Evolutionary conservation across 2,329 filamentous ascomycete genomes (phyloP).

Genomic region (Tolypocladium cylindrosporum): DNA sequence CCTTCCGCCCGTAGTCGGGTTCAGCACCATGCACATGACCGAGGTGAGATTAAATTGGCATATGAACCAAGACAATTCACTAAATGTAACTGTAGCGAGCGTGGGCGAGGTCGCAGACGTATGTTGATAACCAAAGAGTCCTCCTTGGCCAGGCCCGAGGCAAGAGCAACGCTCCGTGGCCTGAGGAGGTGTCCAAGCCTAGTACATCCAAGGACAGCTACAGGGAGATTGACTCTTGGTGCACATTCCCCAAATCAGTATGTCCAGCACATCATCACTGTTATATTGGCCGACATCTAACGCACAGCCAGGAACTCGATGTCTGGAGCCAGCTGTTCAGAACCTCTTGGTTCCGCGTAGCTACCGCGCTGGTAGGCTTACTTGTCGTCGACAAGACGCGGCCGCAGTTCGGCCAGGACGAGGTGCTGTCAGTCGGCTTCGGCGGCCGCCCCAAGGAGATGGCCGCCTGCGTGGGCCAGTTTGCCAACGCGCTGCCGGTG

Average conservation of each 20-base stretch:
- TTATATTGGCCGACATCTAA: not conserved
- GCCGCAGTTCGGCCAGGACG: conserved; percentile 3
- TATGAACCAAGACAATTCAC: not conserved
- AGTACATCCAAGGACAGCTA: not conserved
- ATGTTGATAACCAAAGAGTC: conserved; percentile 1
- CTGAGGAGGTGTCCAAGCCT: not conserved
- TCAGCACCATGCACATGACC: conserved; percentile 4
- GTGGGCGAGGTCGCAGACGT: conserved; percentile 2
- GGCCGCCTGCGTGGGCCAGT: conserved; percentile 5
- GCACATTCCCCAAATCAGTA: conserved; percentile 2
- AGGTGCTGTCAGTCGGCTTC: conserved; percentile 6
- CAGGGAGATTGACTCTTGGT: conserved; percentile 2
- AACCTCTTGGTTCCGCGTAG: conserved; percentile 7
- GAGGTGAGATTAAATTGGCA: not conserved
- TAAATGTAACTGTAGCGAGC: not conserved
- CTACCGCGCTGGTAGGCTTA: conserved; percentile 3
- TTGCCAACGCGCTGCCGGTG: conserved; percentile 7
- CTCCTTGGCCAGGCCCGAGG: not conserved
- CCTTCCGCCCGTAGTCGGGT: not conserved
- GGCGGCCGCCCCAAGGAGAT: conserved; percentile 5
- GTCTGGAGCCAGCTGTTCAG: conserved; percentile 4
- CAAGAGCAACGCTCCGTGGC: conserved; percentile 1
- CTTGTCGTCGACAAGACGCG: conserved; percentile 4
- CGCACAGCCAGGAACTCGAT: conserved; percentile 2
- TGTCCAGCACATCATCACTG: not conserved